Evolutionary conservation across 2,329 filamentous ascomycete genomes (phyloP), one percentile per base, ranked within the genome.

Genomic region (Paracoccidioides brasiliensis): DNA sequence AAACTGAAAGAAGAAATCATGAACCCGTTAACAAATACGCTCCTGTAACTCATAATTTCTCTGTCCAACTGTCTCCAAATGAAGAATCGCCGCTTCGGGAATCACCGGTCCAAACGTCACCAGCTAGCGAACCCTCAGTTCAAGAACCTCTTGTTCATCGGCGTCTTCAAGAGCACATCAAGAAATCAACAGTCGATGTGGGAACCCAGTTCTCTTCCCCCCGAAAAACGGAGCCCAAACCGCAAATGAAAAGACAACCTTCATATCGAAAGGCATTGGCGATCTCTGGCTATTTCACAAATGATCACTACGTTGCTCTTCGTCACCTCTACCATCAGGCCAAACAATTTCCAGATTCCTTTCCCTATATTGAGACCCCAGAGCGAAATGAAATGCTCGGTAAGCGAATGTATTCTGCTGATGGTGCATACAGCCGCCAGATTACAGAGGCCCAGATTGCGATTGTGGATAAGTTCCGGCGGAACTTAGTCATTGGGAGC

Each of bases 391-490:
- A 67, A 32, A 72, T 74, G 54, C 65, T 74, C 50, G 71, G 71
- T 33, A 69, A 71, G 60, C 71, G 67, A 66, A 70, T 73, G 49
- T 72, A 68, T 68, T 72, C 70, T 3, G 71, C 70, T 15, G 70
- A 73, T 60, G 69, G 70, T 14, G 62, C 61, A 49, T 67, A 72
- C 58, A 69, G 70, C 49, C 66, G 72, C 4, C 68, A 68, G 10
- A 68, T 74, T 55, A 72, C 71, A 5, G 67, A 73, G 60, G 64
- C 67, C 9, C 71, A 74, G 54, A 70, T 74, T 60, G 69, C 70
- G 9, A 69, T 74, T 37, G 64, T 73, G 38, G 69, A 73, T 59
- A 65, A 65, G 52, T 74, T 73, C 60, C 63, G 66, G 51, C 66
- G 66, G 59, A 67, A 72, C 43, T 61, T 74, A 52, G 62, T 67